Base-by-base conservation (phyloP, 2,329 filamentous ascomycete species). In the Niveomyces coronatus region DNA sequence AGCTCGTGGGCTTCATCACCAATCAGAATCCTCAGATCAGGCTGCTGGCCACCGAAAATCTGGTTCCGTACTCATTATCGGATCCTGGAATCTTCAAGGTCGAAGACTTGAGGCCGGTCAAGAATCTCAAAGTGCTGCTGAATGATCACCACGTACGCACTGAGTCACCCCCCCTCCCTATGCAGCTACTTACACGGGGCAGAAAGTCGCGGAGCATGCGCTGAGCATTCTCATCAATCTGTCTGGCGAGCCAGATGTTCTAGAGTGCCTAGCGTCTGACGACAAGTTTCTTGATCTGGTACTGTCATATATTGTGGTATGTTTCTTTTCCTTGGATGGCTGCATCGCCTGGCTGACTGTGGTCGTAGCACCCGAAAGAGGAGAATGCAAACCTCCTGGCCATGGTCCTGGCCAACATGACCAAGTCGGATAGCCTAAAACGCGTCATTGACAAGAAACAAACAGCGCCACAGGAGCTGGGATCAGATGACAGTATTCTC, bases 1-100 rank as follows among this genome's bases (percentile, higher is more conserved):
- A 94, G 85, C 77, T 94, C 38, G 86, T 95, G 44, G 86, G 87
- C 57, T 95, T 96, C 62, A 83, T 96, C 43, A 82, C 85, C 60
- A 82, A 94, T 63, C 85, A 85, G 43, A 94, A 93, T 57, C 85
- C 86, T 29, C 84, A 94, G 57, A 86, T 96, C 47, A 79, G 91
- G 50, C 79, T 85, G 57, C 72, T 89, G 48, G 88, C 88, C 34
- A 77, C 81, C 38, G 87, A 94, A 60, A 84, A 93, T 50, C 71
- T 95, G 24, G 79, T 95, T 31, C 85, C 86, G 9, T 96, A 85
- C 47, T 84, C 84, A 17, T 71, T 76, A 9, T 63, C 72, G 2
- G 73, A 94, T 47, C 81, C 84, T 0, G 65, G 69, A 0, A 74
- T 96, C 16, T 98, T 98, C 71, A 96, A 95, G 62, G 68, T 70